These are phyloP conservation scores for Euphorbia celastroides DNA, from an alignment of 441 rosid genomes.

Conservation along the genomic window DNA sequence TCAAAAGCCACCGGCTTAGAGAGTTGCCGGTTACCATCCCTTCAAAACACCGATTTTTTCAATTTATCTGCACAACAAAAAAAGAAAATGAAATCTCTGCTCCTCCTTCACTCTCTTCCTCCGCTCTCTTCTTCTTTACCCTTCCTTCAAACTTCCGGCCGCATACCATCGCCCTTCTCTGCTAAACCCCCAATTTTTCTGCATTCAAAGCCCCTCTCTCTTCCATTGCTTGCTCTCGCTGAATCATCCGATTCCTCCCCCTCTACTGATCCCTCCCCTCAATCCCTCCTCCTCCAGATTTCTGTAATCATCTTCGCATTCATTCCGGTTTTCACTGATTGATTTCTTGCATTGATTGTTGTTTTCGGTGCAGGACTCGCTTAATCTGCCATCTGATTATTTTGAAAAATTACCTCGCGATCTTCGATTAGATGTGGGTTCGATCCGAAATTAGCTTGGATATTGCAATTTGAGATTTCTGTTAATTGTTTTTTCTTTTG, in stretches of 20 bases:
- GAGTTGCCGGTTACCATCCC: too few relatives aligned
- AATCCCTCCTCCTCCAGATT: slow-evolving; percentile 50
- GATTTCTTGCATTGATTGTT: neutral
- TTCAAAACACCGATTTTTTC: too few relatives aligned
- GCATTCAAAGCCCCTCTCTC: slow-evolving; percentile 28
- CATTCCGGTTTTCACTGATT: neutral
- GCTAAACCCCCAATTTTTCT: slow-evolving; percentile 21
- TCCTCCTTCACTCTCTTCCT: slow-evolving; percentile 35
- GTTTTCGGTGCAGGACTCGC: slow-evolving; percentile 49
- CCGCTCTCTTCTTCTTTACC: slow-evolving; percentile 16
- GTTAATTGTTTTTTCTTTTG: neutral
- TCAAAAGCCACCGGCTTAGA: too few relatives aligned
- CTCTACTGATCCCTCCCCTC: slow-evolving; percentile 37
- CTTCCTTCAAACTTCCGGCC: slow-evolving; percentile 23
- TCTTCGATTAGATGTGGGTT: slow-evolving; percentile 75
- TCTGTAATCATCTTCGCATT: slow-evolving; percentile 37
- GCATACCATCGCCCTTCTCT: slow-evolving; percentile 19
- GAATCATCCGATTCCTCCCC: slow-evolving; percentile 67
- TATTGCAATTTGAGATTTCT: neutral
- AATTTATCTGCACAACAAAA: too few relatives aligned
- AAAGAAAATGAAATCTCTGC: slow-evolving; percentile 36
- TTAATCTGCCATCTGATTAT: slow-evolving; percentile 80
- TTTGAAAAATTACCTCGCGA: slow-evolving; percentile 60
- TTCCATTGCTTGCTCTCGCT: slow-evolving; percentile 47
- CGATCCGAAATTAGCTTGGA: neutral